Percentiles rank a stretch among this genome's conserved stretches.
Conservation (phyloP, 2,329 filamentous ascomycete species). For the Arthrobotrys sphaeroides region DNA sequence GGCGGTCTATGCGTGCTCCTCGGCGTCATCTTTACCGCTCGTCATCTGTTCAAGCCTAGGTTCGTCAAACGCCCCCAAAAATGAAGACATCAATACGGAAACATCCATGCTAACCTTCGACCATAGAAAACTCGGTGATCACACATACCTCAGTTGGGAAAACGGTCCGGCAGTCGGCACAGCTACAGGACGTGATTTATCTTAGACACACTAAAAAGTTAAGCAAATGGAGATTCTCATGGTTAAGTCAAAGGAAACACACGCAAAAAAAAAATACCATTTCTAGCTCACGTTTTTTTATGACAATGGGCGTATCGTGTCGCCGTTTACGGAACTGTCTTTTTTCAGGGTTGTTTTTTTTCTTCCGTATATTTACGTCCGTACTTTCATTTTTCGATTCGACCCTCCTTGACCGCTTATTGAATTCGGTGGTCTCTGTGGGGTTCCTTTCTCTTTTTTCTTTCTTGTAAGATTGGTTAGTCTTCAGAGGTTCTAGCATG, state of each 20-base stretch:
- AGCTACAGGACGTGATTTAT: conserved; percentile 59
- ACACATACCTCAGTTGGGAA: conserved; percentile 98
- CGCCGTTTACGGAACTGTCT: conserved; percentile 7
- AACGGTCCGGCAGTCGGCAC: conserved; percentile 69
- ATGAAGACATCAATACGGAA: neutral
- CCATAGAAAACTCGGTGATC: conserved; percentile 90
- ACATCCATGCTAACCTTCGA: conserved; percentile 18
- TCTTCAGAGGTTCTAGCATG: conserved; percentile 20
- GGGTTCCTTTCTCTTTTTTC: conserved; percentile 4
- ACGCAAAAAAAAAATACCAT: neutral
- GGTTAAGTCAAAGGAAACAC: neutral
- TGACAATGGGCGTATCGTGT: conserved; percentile 25
- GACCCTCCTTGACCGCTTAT: conserved; percentile 25
- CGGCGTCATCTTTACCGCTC: conserved; percentile 85
- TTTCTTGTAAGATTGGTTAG: conserved; percentile 18
- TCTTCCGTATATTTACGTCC: neutral
- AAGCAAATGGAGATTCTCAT: conserved; percentile 3
- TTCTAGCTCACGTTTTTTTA: conserved; percentile 21
- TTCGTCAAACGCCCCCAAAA: conserved; percentile 63
- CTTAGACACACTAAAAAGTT: neutral
- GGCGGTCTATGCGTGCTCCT: conserved; percentile 91
- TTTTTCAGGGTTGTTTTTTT: neutral
- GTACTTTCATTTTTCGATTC: neutral
- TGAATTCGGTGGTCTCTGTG: neutral
- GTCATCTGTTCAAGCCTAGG: conserved; percentile 90